Base-by-base conservation (phyloP, 169 alveolate species). In the Plasmodium billcollinsi region DNA sequence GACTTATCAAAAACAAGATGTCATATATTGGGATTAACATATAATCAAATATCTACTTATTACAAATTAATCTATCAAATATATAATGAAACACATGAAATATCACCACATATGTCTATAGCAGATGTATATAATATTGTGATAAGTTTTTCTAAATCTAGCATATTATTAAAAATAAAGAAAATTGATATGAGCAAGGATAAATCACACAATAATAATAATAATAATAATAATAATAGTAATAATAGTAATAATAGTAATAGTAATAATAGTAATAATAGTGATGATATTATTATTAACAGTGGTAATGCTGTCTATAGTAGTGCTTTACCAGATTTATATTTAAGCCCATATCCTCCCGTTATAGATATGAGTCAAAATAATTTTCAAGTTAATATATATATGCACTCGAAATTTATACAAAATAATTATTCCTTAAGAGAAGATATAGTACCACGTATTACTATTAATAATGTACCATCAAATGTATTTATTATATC, bases 1-100 rank as follows among this genome's bases (percentile, higher is more conserved):
- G 92, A 86, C 47, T 15, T 86, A n/a, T 70, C 88, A 20, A 86
- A 86, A 56, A 69, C 92, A 15, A 71, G 92, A 59, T 56, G 72
- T 49, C 92, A 62, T 58, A 86, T 86, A 39, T 76, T 58, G 8
- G 88, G 78, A 15, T 24, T 86, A 47, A 71, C 50, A 56, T 86
- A 86, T 54, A 73, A 58, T 21, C 71, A 86, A 43, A 56, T 59
- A 12, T 43, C 62, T 65, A 18, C 33, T 6, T 72, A 29, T 54
- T 86, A 86, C 43, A 72, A 71, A 65, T 75, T 86, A 43, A 66
- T 71, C 21, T 86, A 86, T 52, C 49, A 62, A 15, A 33, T 86
- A 2, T 56, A 86, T 63, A 50, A 15, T 9, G 83, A 80, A 11
- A 9, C 58, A 2, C 21, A 20, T 26, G 90, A 80, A 5, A 69